These are phyloP conservation scores for Gryganskiella cystojenkinii DNA, from an alignment of 192 early-diverging fungal genomes.

Conservation along the genomic window DNA sequence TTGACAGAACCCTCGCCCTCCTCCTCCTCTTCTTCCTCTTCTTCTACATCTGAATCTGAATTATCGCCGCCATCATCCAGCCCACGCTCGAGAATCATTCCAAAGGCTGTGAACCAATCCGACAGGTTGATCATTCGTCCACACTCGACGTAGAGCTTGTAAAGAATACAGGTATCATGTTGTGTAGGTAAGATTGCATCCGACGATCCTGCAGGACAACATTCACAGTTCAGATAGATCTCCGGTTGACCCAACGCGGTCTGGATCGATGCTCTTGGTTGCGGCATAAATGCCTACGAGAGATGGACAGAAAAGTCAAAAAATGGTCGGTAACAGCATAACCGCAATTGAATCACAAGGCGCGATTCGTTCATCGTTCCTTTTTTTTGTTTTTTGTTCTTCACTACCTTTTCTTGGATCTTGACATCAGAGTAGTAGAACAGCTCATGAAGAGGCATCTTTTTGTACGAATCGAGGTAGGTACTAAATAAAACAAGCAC, in stretches of 20 bases:
- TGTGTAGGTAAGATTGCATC: constrained; percentile 67
- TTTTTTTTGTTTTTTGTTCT: too few species aligned
- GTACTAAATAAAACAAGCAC: constrained; percentile 25
- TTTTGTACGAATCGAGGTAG: constrained; percentile 67
- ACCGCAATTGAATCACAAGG: neutral
- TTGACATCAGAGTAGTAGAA: constrained; percentile 80
- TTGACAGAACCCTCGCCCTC: constrained; percentile 34
- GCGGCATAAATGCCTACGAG: constrained; percentile 78
- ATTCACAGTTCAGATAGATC: constrained; percentile 86
- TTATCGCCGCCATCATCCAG: constrained; percentile 54
- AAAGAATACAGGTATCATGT: constrained; percentile 90
- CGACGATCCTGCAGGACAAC: constrained; percentile 65
- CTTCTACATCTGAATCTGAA: constrained; percentile 22
- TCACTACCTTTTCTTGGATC: constrained; percentile 79
- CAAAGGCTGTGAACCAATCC: constrained; percentile 92
- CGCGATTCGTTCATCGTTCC: too few species aligned
- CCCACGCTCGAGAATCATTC: constrained; percentile 77
- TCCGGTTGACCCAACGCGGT: constrained; percentile 81
- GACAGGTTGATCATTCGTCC: constrained; percentile 94
- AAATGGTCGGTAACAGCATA: neutral
- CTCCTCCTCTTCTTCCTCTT: constrained; percentile 68
- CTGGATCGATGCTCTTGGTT: constrained; percentile 86
- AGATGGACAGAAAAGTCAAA: neutral
- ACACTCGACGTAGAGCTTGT: constrained; percentile 92
- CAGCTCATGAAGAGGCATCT: constrained; percentile 77